Percentiles rank a stretch among this genome's conserved stretches.
These are phyloP conservation scores for Lachancea quebecensis DNA, from an alignment of 805 yeast genomes.

Conservation along the genomic window DNA sequence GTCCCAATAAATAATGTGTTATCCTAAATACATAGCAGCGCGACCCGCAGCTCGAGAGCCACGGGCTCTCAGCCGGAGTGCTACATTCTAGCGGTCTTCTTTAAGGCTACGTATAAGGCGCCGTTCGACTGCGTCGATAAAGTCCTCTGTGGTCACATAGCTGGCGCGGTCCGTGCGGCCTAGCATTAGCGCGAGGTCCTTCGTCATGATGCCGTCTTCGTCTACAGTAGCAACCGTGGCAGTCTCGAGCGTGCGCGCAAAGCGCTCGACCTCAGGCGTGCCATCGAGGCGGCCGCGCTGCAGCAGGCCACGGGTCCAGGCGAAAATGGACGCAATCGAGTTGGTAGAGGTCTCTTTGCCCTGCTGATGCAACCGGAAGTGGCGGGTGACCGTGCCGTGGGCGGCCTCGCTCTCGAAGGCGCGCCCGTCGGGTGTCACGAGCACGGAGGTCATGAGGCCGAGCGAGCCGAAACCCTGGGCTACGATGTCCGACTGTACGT, in stretches of 20 bases:
- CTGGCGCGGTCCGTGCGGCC: slow-evolving; percentile 78
- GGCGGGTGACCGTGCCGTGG: slow-evolving; percentile 98
- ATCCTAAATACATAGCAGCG: no score
- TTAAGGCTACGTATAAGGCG: slow-evolving; percentile 40
- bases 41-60: no score
- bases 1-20: no score
- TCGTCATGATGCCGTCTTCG: slow-evolving; percentile 85
- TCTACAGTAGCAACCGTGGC: slow-evolving; percentile 85
- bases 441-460: slow-evolving; percentile 96
- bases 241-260: slow-evolving; percentile 71
- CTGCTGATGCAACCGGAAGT: slow-evolving; percentile 90
- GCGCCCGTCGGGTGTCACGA: slow-evolving; percentile 93
- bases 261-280: slow-evolving; percentile 77
- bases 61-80: background rate
- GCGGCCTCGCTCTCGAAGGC: slow-evolving; percentile 97
- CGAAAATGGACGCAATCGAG: slow-evolving; percentile 94
- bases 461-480: slow-evolving; percentile 98
- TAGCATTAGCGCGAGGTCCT: slow-evolving; percentile 85
- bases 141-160: slow-evolving; percentile 89
- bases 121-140: slow-evolving; percentile 71
- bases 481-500: slow-evolving; percentile 91
- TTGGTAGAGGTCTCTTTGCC: slow-evolving; percentile 97
- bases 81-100: background rate
- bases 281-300: slow-evolving; percentile 88
- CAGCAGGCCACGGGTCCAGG: slow-evolving; percentile 90